Base-by-base conservation (phyloP, 2,329 filamentous ascomycete genomes). In the Sordariomycetes sp. region DNA sequence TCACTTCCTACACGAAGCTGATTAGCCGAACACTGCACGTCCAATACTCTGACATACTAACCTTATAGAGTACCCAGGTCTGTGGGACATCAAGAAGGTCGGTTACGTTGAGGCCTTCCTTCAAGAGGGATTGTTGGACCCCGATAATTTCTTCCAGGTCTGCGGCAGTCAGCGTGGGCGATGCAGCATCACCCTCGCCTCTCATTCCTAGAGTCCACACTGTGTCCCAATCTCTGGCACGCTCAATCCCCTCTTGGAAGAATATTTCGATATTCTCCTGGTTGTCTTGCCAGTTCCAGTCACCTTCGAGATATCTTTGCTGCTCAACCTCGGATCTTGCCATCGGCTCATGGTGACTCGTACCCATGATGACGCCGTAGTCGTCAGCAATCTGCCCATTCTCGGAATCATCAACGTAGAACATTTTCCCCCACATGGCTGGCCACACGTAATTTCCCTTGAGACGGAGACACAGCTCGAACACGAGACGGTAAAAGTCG, bases 51-150 rank as follows among this genome's bases (percentile, higher is more conserved):
- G 8, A 8, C 15, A 12, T 6, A 9, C 19, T n/a, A 14, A 30
- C 30, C 33, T 83, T 84, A 55, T 84, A 86, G 40, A 85, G 57
- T 44, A 79, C 82, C 79, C 80, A 84, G 56, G 79, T 68, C 53
- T 84, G 79, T 5, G 80, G 79, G 1, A 79, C 69, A 2, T 65
- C 57, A 4, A 42, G 64, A 9, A 48, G 35, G 10, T 63, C 65
- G 5, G 30, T 28, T 3, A 19, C 19, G 5, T 27, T 18, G 28
- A 80, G 67, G 0, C 79, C 70, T 3, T 70, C 63, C 16, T 59
- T 61, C 28, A 81, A 61, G 37, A 79, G 76, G 8, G 66, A 49
- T 33, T 72, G 65, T 49, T 85, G 79, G 21, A 72, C 66, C 3
- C 61, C 45, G 3, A 84, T 75, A 18, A 82, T 66, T n/a, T 67